Conservation (phyloP, 371 early-diverging fungal species). For the Homolaphlyctis polyrhiza region DNA sequence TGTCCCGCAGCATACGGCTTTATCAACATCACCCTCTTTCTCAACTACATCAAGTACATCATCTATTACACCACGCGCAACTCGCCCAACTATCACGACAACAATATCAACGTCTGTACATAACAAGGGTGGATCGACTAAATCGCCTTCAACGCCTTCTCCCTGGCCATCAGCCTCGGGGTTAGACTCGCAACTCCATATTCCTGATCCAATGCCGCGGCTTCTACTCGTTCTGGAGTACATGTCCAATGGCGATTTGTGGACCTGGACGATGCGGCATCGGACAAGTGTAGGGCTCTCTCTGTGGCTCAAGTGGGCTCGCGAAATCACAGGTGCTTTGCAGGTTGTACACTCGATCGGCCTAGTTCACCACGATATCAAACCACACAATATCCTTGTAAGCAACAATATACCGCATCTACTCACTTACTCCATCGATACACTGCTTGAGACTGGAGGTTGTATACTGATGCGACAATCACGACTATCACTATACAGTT, state of each 20-base stretch:
- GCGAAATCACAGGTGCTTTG: conserved; percentile 64
- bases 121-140: not conserved
- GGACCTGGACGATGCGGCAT: conserved; percentile 51
- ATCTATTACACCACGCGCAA: too few relatives aligned
- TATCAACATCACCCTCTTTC: not conserved
- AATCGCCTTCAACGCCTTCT: not conserved
- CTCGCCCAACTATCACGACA: not conserved
- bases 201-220: conserved; percentile 3
- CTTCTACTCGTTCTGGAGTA: conserved; percentile 62
- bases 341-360: conserved; percentile 58
- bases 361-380: conserved; percentile 81
- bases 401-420: not conserved
- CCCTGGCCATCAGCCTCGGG: too few relatives aligned
- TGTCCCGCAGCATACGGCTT: not conserved
- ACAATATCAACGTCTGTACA: not conserved
- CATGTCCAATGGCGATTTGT: conserved; percentile 56
- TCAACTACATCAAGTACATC: too few relatives aligned
- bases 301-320: conserved; percentile 64
- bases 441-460: not conserved
- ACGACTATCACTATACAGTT: conserved; percentile 19
- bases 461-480: not conserved
- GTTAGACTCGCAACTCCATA: not conserved
- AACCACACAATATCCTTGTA: conserved; percentile 60
- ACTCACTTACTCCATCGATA: too few relatives aligned
- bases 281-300: conserved; percentile 47